A percentile compares a stretch with the other conserved stretches of the same genome.
These are phyloP conservation scores for Sclerotinia trifoliorum DNA, from an alignment of 2,329 filamentous ascomycete species.

Conservation along the genomic window DNA sequence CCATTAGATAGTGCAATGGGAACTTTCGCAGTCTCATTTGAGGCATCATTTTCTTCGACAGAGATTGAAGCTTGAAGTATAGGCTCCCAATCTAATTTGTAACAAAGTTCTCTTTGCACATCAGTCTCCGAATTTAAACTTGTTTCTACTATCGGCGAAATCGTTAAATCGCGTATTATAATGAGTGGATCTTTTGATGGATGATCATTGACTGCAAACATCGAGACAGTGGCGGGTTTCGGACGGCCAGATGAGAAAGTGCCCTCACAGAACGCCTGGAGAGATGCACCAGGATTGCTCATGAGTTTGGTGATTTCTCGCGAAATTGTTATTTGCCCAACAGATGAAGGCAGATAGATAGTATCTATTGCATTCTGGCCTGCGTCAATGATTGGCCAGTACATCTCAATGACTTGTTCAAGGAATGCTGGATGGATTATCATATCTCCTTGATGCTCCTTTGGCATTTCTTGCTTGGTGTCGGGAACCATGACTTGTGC, in stretches of 20 bases:
- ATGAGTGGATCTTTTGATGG: conserved; percentile 41
- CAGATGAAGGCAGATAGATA: conserved; percentile 19
- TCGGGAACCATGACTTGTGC: conserved; percentile 16
- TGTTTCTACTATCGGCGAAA: conserved; percentile 46
- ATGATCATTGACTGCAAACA: conserved; percentile 41
- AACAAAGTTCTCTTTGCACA: conserved; percentile 47
- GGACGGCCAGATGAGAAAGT: conserved; percentile 19
- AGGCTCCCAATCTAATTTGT: conserved; percentile 49
- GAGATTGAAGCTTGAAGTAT: conserved; percentile 33
- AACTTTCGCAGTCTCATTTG: neutral
- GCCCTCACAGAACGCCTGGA: conserved; percentile 45
- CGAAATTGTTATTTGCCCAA: conserved; percentile 43
- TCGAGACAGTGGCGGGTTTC: conserved; percentile 44
- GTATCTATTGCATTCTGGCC: conserved; percentile 5
- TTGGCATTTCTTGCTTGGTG: conserved; percentile 39
- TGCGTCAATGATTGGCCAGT: conserved; percentile 19
- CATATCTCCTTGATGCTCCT: conserved; percentile 43
- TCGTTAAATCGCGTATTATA: conserved; percentile 41
- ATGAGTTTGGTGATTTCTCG: conserved; percentile 40
- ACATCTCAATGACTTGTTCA: conserved; percentile 46
- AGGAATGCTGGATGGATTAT: conserved; percentile 58
- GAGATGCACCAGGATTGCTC: conserved; percentile 41
- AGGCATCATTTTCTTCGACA: conserved; percentile 38
- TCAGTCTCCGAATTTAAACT: conserved; percentile 37
- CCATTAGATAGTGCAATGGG: conserved; percentile 2